Conservation (phyloP, 306 rosid genomes). For the Malus orientalis region DNA sequence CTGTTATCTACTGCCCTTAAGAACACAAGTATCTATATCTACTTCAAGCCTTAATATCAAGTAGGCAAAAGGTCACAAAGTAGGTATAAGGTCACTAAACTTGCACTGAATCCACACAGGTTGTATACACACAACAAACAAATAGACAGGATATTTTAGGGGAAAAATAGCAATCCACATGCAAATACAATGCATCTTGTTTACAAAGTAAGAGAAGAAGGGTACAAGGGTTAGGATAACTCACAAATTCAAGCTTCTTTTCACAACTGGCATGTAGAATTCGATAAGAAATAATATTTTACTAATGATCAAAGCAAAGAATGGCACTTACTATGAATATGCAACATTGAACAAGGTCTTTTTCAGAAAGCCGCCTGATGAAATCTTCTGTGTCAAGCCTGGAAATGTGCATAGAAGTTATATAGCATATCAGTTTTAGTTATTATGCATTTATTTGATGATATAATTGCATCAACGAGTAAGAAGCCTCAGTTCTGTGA, state of each 20-base stretch:
- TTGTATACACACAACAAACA: background rate
- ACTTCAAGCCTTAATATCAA: background rate
- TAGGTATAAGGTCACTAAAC: background rate
- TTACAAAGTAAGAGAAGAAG: background rate
- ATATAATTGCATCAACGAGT: background rate
- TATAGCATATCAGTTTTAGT: background rate
- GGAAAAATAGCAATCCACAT: background rate
- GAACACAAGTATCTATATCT: background rate
- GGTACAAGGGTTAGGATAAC: background rate
- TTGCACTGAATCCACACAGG: background rate
- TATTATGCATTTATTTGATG: background rate
- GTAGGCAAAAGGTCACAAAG: background rate
- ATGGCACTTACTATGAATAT: slow-evolving; percentile 59
- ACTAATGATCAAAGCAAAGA: background rate
- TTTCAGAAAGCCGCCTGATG: slow-evolving; percentile 67
- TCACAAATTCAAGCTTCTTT: background rate
- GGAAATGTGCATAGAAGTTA: slow-evolving; percentile 20
- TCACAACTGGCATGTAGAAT: background rate
- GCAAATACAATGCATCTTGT: background rate
- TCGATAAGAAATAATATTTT: background rate
- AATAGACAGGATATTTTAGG: background rate
- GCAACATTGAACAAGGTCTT: slow-evolving; percentile 65
- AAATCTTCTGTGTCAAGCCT: slow-evolving; percentile 80
- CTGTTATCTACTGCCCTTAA: background rate
- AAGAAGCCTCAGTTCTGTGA: background rate